Base-by-base conservation (phyloP, 2,329 filamentous ascomycete genomes). In the Alternaria arbusti region DNA sequence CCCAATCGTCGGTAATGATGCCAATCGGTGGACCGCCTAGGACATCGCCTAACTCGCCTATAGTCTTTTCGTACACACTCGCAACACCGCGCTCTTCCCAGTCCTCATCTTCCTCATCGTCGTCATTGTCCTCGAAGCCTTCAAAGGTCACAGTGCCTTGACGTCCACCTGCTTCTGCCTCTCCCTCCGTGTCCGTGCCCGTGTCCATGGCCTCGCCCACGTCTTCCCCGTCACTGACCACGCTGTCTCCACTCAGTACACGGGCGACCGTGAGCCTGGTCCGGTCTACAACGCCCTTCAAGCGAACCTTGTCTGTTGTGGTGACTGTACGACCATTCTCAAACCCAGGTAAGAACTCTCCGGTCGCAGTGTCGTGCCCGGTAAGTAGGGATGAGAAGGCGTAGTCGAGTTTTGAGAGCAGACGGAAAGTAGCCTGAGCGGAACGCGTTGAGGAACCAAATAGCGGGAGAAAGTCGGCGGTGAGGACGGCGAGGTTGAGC, bases 261-360 rank as follows among this genome's bases (percentile, higher is more conserved):
- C 92, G 89, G 1, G 93, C 87, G 61, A 95, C 88, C 6, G 88
- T 79, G 8, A 93, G 82, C 25, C 94, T 86, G 15, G 91, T 92
- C 68, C 90, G 87, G 75, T 96, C 92, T 0, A 94, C 91, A 28
- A 96, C 82, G 73, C 92, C 92, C 74, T 92, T 91, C 67, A 94
- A 91, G 44, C 95, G 87, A 8, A 98, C 93, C 85, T 96, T 97
- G 78, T 97, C 93, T 1, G 92, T 95, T 17, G 89, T 93, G 83
- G 92, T 90, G 1, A 92, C 90, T 9, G 81, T 81, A 6, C 85
- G 82, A 1, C 86, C 86, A 7, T 82, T 84, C 67, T 89, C 87
- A 66, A 94, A 93, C 0, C 93, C 93, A 0, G 92, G 89, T 1
- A 97, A 82, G 0, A 83, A 72, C 43, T 90, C 87, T 0, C 87